Conservation (phyloP, 140 eudicot genomes). For the Flaveria floridana region DNA sequence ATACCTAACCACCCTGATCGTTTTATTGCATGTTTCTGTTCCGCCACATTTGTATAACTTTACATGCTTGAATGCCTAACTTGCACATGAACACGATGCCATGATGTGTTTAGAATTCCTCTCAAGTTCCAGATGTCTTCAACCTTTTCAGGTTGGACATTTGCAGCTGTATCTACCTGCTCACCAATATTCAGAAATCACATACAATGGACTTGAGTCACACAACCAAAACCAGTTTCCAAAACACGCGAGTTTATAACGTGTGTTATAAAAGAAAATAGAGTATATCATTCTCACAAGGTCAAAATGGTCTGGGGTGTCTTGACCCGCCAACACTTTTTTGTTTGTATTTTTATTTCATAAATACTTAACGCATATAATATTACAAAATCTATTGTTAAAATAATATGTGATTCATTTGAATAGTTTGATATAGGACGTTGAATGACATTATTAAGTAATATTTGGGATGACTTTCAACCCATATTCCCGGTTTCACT, state of each 20-base stretch:
- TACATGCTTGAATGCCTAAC: conserved; percentile 72
- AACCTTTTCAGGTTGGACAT: conserved; percentile 86
- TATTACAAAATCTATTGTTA: neutral
- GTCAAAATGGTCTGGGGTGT: neutral
- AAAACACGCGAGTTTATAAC: conserved; percentile 13
- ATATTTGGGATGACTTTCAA: neutral
- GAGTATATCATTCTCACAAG: neutral
- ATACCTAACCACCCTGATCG: neutral
- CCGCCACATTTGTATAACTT: conserved; percentile 12
- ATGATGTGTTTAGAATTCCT: conserved; percentile 88
- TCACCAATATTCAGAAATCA: neutral
- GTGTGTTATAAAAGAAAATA: neutral
- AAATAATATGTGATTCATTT: neutral
- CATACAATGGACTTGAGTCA: neutral
- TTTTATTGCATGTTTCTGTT: neutral
- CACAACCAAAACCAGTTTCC: neutral
- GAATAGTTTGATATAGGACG: neutral
- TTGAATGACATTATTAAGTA: neutral
- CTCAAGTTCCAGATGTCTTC: conserved; percentile 81
- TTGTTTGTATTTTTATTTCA: neutral
- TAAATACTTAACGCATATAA: neutral
- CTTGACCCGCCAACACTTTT: neutral
- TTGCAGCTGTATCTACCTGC: conserved; percentile 86
- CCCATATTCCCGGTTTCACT: neutral
- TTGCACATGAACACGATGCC: conserved; percentile 86